Evolutionary conservation across 2,329 filamentous ascomycete species (phyloP).

Genomic region (Sclerotinia sclerotiorum): DNA sequence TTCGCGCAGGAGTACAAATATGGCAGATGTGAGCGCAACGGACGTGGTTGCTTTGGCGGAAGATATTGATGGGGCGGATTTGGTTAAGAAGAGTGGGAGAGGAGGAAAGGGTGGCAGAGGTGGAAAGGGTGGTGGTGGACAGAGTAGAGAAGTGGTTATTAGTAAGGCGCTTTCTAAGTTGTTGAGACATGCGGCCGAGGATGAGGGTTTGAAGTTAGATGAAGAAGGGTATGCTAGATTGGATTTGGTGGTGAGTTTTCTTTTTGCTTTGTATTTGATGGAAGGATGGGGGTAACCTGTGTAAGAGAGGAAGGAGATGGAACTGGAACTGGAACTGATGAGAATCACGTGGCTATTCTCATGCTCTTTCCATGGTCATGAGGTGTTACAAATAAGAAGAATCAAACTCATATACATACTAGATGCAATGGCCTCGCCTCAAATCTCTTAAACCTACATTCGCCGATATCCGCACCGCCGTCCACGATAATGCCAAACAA

Average conservation of each 20-base stretch:
- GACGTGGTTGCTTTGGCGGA: neutral
- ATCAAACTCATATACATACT: neutral
- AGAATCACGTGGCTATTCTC: constrained; percentile 1
- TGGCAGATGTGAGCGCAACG: neutral
- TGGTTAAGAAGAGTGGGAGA: neutral
- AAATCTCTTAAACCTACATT: constrained; percentile 72
- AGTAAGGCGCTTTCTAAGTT: constrained; percentile 42
- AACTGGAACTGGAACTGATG: neutral
- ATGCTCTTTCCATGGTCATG: neutral
- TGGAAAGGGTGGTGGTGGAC: constrained; percentile 14
- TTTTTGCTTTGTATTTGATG: constrained; percentile 18
- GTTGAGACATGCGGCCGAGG: constrained; percentile 43
- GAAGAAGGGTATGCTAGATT: constrained; percentile 59
- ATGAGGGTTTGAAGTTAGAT: constrained; percentile 58
- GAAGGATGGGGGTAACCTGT: no score
- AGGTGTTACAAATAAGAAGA: neutral
- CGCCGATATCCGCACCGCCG: constrained; percentile 67
- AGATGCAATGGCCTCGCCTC: constrained; percentile 48
- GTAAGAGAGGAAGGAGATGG: neutral
- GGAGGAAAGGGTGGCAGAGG: neutral
- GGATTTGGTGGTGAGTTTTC: constrained; percentile 56
- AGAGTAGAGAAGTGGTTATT: constrained; percentile 36
- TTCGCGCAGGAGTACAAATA: no score
- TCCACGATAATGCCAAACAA: constrained; percentile 81
- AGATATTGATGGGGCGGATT: neutral